These are phyloP conservation scores for Fagopyrum tataricum DNA, from an alignment of 148 eudicot genomes.

Conservation along the genomic window DNA sequence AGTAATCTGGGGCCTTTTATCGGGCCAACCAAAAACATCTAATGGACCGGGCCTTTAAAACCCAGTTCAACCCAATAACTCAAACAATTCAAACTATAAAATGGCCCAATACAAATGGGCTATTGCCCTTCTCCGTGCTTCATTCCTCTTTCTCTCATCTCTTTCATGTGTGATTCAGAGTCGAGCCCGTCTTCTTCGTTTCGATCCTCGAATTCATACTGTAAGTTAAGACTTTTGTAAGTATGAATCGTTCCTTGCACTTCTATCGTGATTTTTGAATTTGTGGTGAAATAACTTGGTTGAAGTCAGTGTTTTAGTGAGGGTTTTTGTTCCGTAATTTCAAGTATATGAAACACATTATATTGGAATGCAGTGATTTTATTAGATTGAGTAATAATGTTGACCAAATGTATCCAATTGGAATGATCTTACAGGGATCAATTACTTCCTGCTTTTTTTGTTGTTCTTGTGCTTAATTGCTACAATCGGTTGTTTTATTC, in stretches of 20 bases:
- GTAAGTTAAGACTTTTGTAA: too few relatives aligned
- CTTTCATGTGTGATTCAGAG: neutral
- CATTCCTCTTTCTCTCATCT: too few relatives aligned
- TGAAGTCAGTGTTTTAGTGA: too few relatives aligned
- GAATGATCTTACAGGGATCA: neutral
- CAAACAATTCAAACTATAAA: neutral
- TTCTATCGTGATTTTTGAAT: too few relatives aligned
- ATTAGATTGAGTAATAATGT: too few relatives aligned
- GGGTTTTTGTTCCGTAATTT: too few relatives aligned
- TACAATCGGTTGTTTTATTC: too few relatives aligned
- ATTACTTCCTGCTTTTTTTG: neutral
- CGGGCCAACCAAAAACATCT: neutral
- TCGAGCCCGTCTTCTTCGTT: neutral
- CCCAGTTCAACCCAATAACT: neutral
- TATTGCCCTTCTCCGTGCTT: neutral
- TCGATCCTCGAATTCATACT: neutral
- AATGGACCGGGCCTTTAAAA: neutral
- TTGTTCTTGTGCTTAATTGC: too few relatives aligned
- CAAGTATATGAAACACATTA: too few relatives aligned
- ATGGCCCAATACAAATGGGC: neutral
- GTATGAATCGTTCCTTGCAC: too few relatives aligned
- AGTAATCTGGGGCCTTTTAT: neutral
- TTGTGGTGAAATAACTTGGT: neutral
- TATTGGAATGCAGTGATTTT: too few relatives aligned
- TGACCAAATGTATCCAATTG: neutral